Evolutionary conservation across 179 eudicot species (phyloP), one percentile per base, ranked within the genome.

Genomic region (Gypsophila paniculata): DNA sequence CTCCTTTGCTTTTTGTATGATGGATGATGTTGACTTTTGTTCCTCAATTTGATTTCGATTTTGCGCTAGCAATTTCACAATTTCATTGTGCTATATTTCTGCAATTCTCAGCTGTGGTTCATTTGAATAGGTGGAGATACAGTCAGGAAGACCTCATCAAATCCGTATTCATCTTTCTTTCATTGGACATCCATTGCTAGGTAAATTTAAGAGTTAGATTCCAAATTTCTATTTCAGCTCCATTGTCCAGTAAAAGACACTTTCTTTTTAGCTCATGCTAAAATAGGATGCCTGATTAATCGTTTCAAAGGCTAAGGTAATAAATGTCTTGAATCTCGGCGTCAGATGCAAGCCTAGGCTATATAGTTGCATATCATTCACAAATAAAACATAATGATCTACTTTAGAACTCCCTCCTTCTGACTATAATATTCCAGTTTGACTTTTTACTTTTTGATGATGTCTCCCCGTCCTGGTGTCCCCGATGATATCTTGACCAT

Each of bases 101-200:
- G 12, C 3, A 11, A n/a, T 70, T 8, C 62, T 52, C 42, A 65
- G 10, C n/a, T 72, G 48, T 71, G 29, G 63, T 48, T 66, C 73
- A 61, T 29, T 69, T 75, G 70, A 55, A 75, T 77, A 94, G 99
- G 96, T 94, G 44, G 90, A 94, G 76, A 94, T 94, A 77, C 96
- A 91, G 79, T 91, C 99, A 58, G 99, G 99, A 74, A 88, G 99
- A 68, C 97, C 99, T 34, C 99, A 94, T 86, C 99, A 94, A 86
- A 94, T 94, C 53, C 96, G 99, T 77, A 94, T 94, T 75, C 99
- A 94, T 84, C 94, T 94, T 73, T 83, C 99, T 75, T 87, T 84
- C 75, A 86, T 89, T 61, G 99, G 99, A 57, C 88, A 91, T 83
- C 92, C 97, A 66, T 83, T 94, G 55, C 66, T 86, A 61, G 99